Percentiles rank a stretch among this genome's conserved stretches.
Conservation (phyloP, 441 rosid species). For the Adansonia grandidieri region DNA sequence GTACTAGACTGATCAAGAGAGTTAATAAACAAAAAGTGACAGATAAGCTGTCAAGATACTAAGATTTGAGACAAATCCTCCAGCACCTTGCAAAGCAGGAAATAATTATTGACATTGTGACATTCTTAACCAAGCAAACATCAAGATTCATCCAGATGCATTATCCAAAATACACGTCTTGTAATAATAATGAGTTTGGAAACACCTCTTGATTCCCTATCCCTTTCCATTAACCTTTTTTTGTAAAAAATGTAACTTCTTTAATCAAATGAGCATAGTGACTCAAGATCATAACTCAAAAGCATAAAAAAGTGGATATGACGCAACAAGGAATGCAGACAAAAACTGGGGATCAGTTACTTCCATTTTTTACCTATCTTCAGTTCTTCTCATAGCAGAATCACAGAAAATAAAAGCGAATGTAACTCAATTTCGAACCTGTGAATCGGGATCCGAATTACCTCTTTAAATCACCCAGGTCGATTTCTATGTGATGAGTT, state of each 20-base stretch:
- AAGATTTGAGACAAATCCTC: not conserved
- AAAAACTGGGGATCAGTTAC: not conserved
- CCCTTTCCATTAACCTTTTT: not conserved
- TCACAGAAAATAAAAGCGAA: not conserved
- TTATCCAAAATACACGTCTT: not conserved
- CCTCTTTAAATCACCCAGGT: not conserved
- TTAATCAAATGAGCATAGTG: not conserved
- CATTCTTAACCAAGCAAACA: constrained; percentile 1
- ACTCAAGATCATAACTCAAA: too few species aligned
- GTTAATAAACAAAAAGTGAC: too few species aligned
- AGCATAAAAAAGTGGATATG: too few species aligned
- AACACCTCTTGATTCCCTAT: not conserved
- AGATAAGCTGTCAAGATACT: not conserved
- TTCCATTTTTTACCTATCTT: not conserved
- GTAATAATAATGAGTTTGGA: not conserved
- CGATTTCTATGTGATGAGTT: not conserved
- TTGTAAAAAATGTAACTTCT: not conserved
- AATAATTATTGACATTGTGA: not conserved
- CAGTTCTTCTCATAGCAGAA: not conserved
- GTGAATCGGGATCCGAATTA: not conserved
- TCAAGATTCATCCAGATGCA: not conserved
- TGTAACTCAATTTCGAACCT: not conserved
- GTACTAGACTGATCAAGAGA: too few species aligned
- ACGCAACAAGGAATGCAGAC: not conserved
- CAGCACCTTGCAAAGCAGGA: not conserved